Base-by-base conservation (phyloP, 768 basidiomycete genomes). In the Pisolithus marmoratus region DNA sequence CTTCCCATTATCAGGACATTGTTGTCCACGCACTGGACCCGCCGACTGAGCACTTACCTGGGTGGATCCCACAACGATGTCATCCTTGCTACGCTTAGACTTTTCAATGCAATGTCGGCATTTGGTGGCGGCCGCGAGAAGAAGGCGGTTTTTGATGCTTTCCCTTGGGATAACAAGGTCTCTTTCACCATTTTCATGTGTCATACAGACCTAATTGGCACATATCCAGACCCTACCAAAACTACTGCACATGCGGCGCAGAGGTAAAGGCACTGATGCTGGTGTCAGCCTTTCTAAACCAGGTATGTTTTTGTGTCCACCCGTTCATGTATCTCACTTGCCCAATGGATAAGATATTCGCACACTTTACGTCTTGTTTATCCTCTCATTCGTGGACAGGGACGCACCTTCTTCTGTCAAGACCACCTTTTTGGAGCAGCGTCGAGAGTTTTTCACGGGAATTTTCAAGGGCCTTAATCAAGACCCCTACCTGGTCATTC, bases 141-240 rank as follows among this genome's bases (percentile, higher is more conserved):
- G 47, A 84, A 79, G 55, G 60, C 72, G 0, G 72, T 88, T 2
- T 65, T 84, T 24, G 89, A 90, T 49, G 73, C 73, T 0, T 89
- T 92, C 66, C 78, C 81, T 6, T 92, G 90, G 90, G 87, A 88
- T 52, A 74, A 77, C 27, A 91, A 90, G 75, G 90, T 84, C 48
- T 2, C 68, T 60, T 1, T 7, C 11, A 40, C 31, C 20, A 11
- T 26, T 11, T 52, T 8, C 38, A 2, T 26, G 19, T 0, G 23
- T 19, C 11, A 46, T 23, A 5, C 1, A 29, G 52, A 34, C 44
- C 14, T 49, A 22, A 51, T 50, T 54, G 24, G 48, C 44, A 27
- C 36, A 7, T 1, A 4, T 31, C 5, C 48, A 90, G 88, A 77
- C 76, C 23, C 69, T 90, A 3, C 76, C 81, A 3, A 89, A 82